Evolutionary conservation across 2,329 filamentous ascomycete species (phyloP), one percentile per base, ranked within the genome.

Genomic region (Zalaria obscura): DNA sequence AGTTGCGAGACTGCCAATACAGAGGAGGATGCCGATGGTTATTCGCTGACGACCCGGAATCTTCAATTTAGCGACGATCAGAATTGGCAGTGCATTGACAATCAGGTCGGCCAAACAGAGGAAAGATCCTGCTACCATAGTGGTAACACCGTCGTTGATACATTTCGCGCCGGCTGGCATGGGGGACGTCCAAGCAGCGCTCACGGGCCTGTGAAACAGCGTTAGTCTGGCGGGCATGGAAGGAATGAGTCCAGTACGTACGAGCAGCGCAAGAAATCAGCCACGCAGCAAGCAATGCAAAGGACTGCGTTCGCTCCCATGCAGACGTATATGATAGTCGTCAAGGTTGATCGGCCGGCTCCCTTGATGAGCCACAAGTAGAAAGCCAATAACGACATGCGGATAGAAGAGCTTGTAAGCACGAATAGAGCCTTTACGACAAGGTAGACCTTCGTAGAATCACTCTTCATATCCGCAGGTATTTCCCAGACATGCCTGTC

Each of bases 311-410:
- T 59, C 45, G 63, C 61, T 7, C 46, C 50, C 28, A 65, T 52
- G 28, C 60, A 61, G 4, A 47, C 48, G 38, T 67, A 63, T 3
- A 68, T 50, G 4, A 60, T 48, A 55, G 57, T 60, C 9, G 47
- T 53, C 50, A 66, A 66, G 52, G 56, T 57, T 2, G 40, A 49
- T 35, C 56, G 57, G 3, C 55, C 55, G 9, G 58, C 57, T 43
- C 67, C 63, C 5, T 56, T 46, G n/a, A 67, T 54, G 5, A 68
- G 52, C 8, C 66, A 58, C 36, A 66, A 66, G 46, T 68, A 69
- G 50, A 68, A 66, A 44, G 53, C 59, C 28, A 67, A 57, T 5
- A 69, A 50, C 0, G 63, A 65, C n/a, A 65, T 52, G 7, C 66
- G 53, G 0, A 63, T 66, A 44, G 64, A 67, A 1, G 60, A 63